A percentile compares a stretch with the other conserved stretches of the same genome.
phyloP scores from a whole-genome alignment of 2,329 filamentous ascomycete species.

The Aspergillus carbonarius region DNA sequence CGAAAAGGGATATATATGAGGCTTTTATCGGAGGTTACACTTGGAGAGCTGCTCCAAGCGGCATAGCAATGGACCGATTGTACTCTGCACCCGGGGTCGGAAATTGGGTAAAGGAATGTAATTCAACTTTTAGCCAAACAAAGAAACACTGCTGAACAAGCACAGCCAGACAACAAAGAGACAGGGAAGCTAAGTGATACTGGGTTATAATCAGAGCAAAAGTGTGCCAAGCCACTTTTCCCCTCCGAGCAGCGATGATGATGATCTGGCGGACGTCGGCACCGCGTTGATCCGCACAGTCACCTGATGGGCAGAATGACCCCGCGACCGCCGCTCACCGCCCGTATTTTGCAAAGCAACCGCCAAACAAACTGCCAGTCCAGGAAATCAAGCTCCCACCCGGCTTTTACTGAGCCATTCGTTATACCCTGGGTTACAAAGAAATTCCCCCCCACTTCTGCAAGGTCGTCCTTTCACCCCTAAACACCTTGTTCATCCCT shows the following conservation, averaged over 20 bases:
- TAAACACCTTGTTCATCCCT: background rate
- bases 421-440: background rate
- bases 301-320: constrained; percentile 29
- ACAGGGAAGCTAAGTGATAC: constrained; percentile 13
- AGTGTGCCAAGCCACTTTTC: constrained; percentile 24
- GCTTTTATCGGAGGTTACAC: constrained; percentile 14
- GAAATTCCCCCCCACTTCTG: background rate
- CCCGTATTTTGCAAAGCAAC: constrained; percentile 27
- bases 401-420: constrained; percentile 11
- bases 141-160: background rate
- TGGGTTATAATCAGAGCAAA: constrained; percentile 15
- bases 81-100: background rate
- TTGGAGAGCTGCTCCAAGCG: background rate
- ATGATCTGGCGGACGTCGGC: constrained; percentile 23
- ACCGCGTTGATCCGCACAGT: constrained; percentile 21
- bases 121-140: background rate
- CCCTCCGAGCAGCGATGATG: constrained; percentile 22
- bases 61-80: constrained; percentile 1
- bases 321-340: constrained; percentile 27
- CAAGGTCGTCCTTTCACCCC: constrained; percentile 3
- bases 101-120: background rate
- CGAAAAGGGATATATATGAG: constrained; percentile 9
- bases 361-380: constrained; percentile 36
- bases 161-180: constrained; percentile 2
- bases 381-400: constrained; percentile 26